These are phyloP conservation scores for Blastobotrys niveus DNA, from an alignment of 1,139 yeast genomes.

Conservation along the genomic window DNA sequence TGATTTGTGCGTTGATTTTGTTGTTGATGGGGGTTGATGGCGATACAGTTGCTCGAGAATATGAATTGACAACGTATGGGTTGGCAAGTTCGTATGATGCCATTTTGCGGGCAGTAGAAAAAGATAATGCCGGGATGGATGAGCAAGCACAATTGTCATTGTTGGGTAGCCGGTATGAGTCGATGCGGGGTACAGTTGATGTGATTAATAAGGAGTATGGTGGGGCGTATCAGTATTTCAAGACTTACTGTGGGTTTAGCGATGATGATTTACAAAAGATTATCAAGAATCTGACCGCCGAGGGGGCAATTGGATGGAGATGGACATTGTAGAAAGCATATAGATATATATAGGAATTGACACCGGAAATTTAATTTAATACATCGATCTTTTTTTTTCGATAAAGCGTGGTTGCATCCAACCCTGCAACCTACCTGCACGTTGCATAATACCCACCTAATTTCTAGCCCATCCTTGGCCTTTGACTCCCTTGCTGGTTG, in stretches of 20 bases:
- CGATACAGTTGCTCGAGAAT: conserved; percentile 62
- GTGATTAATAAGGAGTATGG: conserved; percentile 49
- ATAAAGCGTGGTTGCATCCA: too few relatives aligned
- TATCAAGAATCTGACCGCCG: conserved; percentile 40
- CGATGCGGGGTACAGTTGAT: conserved; percentile 62
- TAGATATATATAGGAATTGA: too few relatives aligned
- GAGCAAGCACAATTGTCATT: conserved; percentile 37
- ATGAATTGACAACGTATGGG: conserved; percentile 69
- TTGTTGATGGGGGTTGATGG: conserved; percentile 60
- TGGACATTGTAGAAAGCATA: conserved; percentile 8
- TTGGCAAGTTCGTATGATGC: conserved; percentile 31
- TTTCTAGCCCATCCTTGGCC: too few relatives aligned
- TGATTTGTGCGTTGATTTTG: conserved; percentile 61
- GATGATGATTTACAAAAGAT: conserved; percentile 48
- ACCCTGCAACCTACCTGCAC: too few relatives aligned
- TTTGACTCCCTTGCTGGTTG: too few relatives aligned
- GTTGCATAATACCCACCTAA: too few relatives aligned
- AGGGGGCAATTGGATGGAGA: conserved; percentile 12
- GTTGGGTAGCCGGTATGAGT: conserved; percentile 62
- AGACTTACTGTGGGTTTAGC: conserved; percentile 43
- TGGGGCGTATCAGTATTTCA: conserved; percentile 50
- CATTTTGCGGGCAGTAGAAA: conserved; percentile 23
- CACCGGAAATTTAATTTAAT: too few relatives aligned
- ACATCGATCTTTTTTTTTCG: too few relatives aligned
- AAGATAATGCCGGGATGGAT: conserved; percentile 12